phyloP scores from a whole-genome alignment of 257 asterid genomes.

The Anisodus acutangulus region DNA sequence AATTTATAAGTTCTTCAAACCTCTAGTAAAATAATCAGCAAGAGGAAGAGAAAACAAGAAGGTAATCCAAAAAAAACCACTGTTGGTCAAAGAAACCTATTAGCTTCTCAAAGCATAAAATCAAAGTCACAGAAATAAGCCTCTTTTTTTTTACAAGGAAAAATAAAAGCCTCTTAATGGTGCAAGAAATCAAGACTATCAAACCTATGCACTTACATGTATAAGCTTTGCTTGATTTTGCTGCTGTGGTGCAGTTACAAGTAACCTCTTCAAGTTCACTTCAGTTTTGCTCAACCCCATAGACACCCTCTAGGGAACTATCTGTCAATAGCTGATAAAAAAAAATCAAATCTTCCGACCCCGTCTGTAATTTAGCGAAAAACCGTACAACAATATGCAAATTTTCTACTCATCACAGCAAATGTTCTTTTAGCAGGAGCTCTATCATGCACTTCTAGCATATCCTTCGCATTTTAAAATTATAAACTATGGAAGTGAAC shows the following conservation, averaged over 20 bases:
- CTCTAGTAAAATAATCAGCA: not conserved
- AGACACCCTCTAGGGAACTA: conserved; percentile 14
- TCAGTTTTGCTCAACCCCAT: conserved; percentile 88
- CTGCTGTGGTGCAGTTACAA: conserved; percentile 80
- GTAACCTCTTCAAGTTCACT: conserved; percentile 81
- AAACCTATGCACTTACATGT: conserved; percentile 61
- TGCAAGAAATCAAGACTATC: not conserved
- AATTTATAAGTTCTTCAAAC: not conserved
- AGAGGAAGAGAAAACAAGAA: not conserved
- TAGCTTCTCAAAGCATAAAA: conserved; percentile 6
- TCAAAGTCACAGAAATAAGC: not conserved
- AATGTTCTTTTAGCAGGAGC: not conserved
- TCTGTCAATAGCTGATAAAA: not conserved
- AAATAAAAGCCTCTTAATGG: no score
- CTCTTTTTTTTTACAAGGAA: not conserved
- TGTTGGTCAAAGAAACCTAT: not conserved
- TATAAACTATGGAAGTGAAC: not conserved
- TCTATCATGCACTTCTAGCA: conserved; percentile 20
- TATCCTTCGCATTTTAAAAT: not conserved
- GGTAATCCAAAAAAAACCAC: not conserved
- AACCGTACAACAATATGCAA: not conserved
- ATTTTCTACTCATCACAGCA: not conserved
- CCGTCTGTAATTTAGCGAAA: not conserved
- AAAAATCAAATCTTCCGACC: not conserved
- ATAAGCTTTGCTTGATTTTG: conserved; percentile 81